These are phyloP conservation scores for Wallemia mellicola DNA, from an alignment of 1,284 basidiomycete species.

Conservation along the genomic window DNA sequence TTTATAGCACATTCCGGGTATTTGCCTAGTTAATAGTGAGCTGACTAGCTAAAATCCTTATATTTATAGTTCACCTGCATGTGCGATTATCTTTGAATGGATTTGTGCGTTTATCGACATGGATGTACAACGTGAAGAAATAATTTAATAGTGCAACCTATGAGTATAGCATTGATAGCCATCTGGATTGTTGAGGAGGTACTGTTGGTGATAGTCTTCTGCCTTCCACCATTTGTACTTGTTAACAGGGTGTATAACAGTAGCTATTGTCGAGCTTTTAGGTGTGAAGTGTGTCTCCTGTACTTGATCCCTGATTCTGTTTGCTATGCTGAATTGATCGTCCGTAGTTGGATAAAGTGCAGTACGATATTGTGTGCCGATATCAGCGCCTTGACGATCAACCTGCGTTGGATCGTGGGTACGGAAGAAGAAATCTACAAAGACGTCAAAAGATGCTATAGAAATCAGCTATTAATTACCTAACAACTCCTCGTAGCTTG, in stretches of 20 bases:
- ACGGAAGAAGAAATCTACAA: constrained; percentile 76
- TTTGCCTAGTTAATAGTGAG: neutral
- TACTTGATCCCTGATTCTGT: constrained; percentile 51
- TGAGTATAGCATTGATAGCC: constrained; percentile 31
- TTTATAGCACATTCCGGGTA: neutral
- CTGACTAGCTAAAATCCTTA: neutral
- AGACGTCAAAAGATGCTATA: too few species aligned
- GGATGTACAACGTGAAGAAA: neutral
- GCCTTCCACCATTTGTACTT: constrained; percentile 46
- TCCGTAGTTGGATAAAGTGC: constrained; percentile 57
- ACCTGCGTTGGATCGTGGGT: constrained; percentile 76
- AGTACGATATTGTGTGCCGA: constrained; percentile 66
- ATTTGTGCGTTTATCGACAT: neutral
- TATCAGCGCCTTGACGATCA: constrained; percentile 45
- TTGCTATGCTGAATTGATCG: constrained; percentile 44
- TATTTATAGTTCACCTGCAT: neutral
- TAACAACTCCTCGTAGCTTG: constrained; percentile 54
- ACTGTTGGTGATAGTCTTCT: constrained; percentile 20
- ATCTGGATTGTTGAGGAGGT: constrained; percentile 29
- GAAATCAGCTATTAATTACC: too few species aligned
- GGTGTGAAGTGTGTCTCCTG: constrained; percentile 55
- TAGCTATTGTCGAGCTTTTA: constrained; percentile 43
- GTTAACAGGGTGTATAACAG: constrained; percentile 32
- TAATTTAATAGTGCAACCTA: constrained; percentile 16
- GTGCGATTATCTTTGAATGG: neutral